These are phyloP conservation scores for Lepraria neglecta DNA, from an alignment of 495 filamentous ascomycete species.

Conservation along the genomic window DNA sequence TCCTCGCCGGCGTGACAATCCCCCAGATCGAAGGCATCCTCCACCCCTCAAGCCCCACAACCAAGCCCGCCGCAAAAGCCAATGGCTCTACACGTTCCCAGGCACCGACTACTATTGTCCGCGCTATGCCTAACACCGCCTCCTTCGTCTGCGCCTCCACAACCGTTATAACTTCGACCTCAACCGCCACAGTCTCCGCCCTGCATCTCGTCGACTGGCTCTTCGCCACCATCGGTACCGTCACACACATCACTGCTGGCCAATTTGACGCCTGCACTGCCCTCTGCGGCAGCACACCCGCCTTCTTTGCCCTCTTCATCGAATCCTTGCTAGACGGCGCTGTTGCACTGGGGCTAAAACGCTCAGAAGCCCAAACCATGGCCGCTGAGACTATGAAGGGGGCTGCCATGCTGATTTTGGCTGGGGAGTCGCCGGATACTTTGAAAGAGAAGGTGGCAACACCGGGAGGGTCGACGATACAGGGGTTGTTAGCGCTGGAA, in stretches of 20 bases:
- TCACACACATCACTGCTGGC: conserved; percentile 19
- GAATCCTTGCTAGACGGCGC: conserved; percentile 29
- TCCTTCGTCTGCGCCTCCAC: conserved; percentile 27
- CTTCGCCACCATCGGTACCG: conserved; percentile 35
- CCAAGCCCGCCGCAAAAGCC: not conserved
- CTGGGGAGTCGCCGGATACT: conserved; percentile 19
- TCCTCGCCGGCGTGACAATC: conserved; percentile 28
- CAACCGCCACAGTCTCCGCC: conserved; percentile 12
- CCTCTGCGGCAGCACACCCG: conserved; percentile 26
- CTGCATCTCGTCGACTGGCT: conserved; percentile 19
- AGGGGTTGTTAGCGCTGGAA: conserved; percentile 27
- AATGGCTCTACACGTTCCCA: not conserved
- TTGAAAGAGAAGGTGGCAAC: conserved; percentile 28
- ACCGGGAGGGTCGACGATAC: conserved; percentile 29
- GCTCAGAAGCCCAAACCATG: conserved; percentile 23
- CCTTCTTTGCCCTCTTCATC: conserved; percentile 27
- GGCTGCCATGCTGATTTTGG: conserved; percentile 22
- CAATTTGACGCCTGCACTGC: conserved; percentile 29
- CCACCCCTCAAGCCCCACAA: not conserved
- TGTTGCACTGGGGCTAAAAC: conserved; percentile 25
- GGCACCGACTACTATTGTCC: conserved; percentile 24
- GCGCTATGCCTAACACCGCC: conserved; percentile 37
- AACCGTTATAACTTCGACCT: conserved; percentile 24
- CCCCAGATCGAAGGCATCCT: conserved; percentile 21
- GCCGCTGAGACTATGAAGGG: conserved; percentile 35